Percentiles rank a stretch among this genome's conserved stretches.
Evolutionary conservation across 2,329 filamentous ascomycete genomes (phyloP).

Genomic region (Metarhizium robertsii): DNA sequence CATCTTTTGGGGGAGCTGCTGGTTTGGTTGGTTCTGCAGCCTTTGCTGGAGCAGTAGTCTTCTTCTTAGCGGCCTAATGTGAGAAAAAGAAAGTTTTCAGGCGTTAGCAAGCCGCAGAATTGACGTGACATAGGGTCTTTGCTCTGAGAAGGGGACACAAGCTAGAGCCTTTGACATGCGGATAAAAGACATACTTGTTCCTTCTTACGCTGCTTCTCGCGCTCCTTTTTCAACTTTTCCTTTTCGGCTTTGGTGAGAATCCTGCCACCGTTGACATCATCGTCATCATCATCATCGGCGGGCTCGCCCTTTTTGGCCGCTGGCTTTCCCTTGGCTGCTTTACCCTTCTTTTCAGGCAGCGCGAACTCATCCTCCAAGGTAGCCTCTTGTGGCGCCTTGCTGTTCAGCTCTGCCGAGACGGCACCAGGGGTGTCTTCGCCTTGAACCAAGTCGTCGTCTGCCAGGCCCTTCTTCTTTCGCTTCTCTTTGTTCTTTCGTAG

Average conservation of each 20-base stretch:
- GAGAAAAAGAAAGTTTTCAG: background rate
- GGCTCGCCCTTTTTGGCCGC: slow-evolving; percentile 34
- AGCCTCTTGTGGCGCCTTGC: slow-evolving; percentile 72
- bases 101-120: background rate
- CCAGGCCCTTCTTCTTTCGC: slow-evolving; percentile 78
- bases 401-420: slow-evolving; percentile 26
- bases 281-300: slow-evolving; percentile 29
- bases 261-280: slow-evolving; percentile 48
- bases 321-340: slow-evolving; percentile 43
- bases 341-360: slow-evolving; percentile 66
- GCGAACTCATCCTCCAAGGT: slow-evolving; percentile 80
- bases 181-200: slow-evolving; percentile 58
- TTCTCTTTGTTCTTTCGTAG: slow-evolving; percentile 76
- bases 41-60: slow-evolving; percentile 34
- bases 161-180: background rate
- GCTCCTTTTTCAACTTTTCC: slow-evolving; percentile 95
- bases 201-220: slow-evolving; percentile 97
- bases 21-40: slow-evolving; percentile 19
- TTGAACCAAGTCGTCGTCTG: slow-evolving; percentile 60
- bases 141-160: background rate
- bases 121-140: background rate
- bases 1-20: slow-evolving; percentile 26
- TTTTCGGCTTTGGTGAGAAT: slow-evolving; percentile 97
- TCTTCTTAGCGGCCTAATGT: slow-evolving; percentile 69
- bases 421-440: slow-evolving; percentile 43